Percentiles rank a stretch among this genome's conserved stretches.
Evolutionary conservation across 768 basidiomycete genomes (phyloP).

Genomic region (Russula ochroleuca): DNA sequence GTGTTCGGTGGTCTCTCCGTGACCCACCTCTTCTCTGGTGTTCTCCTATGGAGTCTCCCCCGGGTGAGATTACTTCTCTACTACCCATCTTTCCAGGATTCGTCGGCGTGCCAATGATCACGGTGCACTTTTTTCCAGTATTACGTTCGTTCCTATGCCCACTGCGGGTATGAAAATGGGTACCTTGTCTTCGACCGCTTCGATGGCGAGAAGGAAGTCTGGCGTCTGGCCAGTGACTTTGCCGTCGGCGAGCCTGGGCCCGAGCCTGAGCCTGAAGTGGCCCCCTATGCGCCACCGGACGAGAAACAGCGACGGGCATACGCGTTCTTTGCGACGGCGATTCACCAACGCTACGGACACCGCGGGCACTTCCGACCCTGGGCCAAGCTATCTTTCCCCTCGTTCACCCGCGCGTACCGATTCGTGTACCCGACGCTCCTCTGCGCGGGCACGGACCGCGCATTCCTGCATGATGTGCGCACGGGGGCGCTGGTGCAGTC

Average conservation of each 20-base stretch:
- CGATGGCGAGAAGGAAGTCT: constrained; percentile 61
- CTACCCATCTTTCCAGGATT: no score
- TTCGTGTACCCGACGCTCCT: constrained; percentile 65
- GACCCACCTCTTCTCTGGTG: constrained; percentile 46
- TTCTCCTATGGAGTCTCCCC: constrained; percentile 60
- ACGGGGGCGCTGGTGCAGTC: constrained; percentile 47
- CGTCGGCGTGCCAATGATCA: not conserved
- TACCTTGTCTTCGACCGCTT: constrained; percentile 65
- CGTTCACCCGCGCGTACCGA: constrained; percentile 50
- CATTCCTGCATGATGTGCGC: constrained; percentile 61
- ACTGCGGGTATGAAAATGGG: constrained; percentile 70
- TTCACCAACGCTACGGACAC: constrained; percentile 17
- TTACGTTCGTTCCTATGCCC: constrained; percentile 55
- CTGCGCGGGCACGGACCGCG: constrained; percentile 41
- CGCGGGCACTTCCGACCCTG: constrained; percentile 60
- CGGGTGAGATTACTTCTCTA: constrained; percentile 26
- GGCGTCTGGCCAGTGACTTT: constrained; percentile 46
- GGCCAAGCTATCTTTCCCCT: constrained; percentile 50
- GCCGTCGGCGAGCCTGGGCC: constrained; percentile 9
- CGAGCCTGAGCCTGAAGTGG: no score
- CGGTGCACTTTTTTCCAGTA: constrained; percentile 33
- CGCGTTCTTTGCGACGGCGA: constrained; percentile 25
- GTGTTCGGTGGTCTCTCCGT: constrained; percentile 55
- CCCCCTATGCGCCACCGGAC: constrained; percentile 4
- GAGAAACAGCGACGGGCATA: constrained; percentile 34